Percentiles rank a stretch among this genome's conserved stretches.
Evolutionary conservation across 2,329 filamentous ascomycete genomes (phyloP).

Genomic region (Neurospora sp.): DNA sequence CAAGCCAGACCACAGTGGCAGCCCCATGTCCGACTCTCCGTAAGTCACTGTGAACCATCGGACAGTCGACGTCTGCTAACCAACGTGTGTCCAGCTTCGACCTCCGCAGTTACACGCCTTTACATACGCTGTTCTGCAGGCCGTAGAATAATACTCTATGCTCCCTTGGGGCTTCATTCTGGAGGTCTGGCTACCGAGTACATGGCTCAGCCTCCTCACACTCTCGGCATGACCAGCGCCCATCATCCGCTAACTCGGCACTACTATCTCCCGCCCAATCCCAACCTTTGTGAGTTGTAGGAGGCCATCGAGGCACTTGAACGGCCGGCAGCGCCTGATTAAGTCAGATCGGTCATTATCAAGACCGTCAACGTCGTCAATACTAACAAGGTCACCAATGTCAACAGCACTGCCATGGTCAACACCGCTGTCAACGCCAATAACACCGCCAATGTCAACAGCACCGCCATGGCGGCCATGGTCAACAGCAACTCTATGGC

Average conservation of each 20-base stretch:
- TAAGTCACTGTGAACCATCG: not conserved
- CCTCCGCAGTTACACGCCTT: not conserved
- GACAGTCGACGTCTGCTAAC: not conserved
- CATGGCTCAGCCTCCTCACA: conserved; percentile 30
- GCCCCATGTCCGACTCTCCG: not conserved
- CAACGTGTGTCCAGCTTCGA: not conserved
- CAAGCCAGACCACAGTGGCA: not conserved
- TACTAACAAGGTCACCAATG: not conserved
- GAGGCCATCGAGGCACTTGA: not conserved
- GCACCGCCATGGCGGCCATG: too few relatives aligned
- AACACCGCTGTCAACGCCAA: not conserved
- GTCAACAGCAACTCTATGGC: too few relatives aligned
- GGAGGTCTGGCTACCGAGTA: conserved; percentile 45
- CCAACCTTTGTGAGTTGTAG: conserved; percentile 51
- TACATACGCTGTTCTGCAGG: too few relatives aligned
- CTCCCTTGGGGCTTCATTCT: conserved; percentile 53
- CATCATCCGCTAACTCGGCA: conserved; percentile 55
- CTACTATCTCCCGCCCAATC: conserved; percentile 80
- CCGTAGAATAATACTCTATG: conserved; percentile 45
- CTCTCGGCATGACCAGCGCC: conserved; percentile 42
- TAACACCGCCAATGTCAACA: too few relatives aligned
- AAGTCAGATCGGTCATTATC: not conserved
- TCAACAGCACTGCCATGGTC: not conserved
- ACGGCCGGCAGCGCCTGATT: not conserved
- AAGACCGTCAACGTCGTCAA: not conserved